These are phyloP conservation scores for Polytrichum commune DNA, from an alignment of 225 moss, liverwort and hornwort species.

Conservation along the genomic window DNA sequence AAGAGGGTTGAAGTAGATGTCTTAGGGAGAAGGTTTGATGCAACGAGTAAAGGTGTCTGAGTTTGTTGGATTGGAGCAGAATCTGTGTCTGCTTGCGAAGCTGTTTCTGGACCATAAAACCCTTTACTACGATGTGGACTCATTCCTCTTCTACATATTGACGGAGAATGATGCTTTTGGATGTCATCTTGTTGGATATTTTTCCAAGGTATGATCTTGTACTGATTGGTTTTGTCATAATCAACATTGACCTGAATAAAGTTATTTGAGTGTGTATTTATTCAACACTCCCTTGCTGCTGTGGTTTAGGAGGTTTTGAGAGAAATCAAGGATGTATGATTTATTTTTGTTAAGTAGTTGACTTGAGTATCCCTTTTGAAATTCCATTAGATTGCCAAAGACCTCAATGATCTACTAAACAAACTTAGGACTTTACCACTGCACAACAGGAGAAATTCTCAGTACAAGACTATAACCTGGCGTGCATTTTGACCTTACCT, in stretches of 20 bases:
- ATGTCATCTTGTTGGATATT: constrained; percentile 90
- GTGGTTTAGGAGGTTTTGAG: too few species aligned
- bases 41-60: neutral
- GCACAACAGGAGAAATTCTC: constrained; percentile 78
- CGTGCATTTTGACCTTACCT: constrained; percentile 90
- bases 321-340: too few species aligned
- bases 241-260: neutral
- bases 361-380: too few species aligned
- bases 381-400: too few species aligned
- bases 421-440: constrained; percentile 4
- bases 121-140: constrained; percentile 95
- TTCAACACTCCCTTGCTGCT: too few species aligned
- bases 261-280: too few species aligned
- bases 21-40: constrained; percentile 1
- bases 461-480: constrained; percentile 92
- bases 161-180: constrained; percentile 76
- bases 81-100: constrained; percentile 87
- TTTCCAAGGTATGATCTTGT: constrained; percentile 69
- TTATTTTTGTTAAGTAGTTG: too few species aligned
- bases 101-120: constrained; percentile 97
- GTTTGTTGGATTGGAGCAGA: constrained; percentile 48
- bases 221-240: neutral
- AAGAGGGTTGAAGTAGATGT: neutral
- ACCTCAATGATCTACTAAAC: neutral
- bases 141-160: constrained; percentile 90